Percentiles rank a stretch among this genome's conserved stretches.
Conservation (phyloP, 108 stramenopile species). For the Nitzschia inconspicua region DNA sequence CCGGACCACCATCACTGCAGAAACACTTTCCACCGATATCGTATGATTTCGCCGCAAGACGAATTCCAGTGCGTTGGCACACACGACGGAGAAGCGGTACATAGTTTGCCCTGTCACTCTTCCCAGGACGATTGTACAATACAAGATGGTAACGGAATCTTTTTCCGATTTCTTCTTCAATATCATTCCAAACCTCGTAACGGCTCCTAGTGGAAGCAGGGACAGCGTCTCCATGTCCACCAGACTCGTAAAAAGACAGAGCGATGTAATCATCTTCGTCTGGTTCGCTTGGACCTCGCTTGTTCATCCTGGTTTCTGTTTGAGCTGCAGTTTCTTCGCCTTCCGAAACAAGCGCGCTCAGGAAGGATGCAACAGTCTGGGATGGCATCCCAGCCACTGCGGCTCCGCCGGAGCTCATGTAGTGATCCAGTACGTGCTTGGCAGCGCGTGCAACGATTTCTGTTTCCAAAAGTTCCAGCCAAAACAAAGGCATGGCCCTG, state of each 20-base stretch:
- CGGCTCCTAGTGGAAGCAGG: slow-evolving; percentile 24
- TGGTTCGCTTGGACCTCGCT: slow-evolving; percentile 23
- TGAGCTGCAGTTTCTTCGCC: slow-evolving; percentile 82
- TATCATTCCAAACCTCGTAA: slow-evolving; percentile 69
- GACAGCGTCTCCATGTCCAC: slow-evolving; percentile 39
- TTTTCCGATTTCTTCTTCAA: slow-evolving; percentile 70
- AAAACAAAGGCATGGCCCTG: slow-evolving; percentile 79
- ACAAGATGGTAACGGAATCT: slow-evolving; percentile 68
- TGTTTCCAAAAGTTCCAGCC: slow-evolving; percentile 92
- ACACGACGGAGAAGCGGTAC: slow-evolving; percentile 80
- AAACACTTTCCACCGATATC: slow-evolving; percentile 67
- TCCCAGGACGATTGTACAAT: slow-evolving; percentile 51
- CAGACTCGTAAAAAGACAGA: slow-evolving; percentile 40
- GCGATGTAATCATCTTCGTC: slow-evolving; percentile 57
- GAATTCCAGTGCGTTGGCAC: slow-evolving; percentile 87
- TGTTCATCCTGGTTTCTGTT: slow-evolving; percentile 56
- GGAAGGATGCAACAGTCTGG: slow-evolving; percentile 76
- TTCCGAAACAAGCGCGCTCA: slow-evolving; percentile 81
- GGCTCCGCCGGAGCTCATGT: slow-evolving; percentile 57
- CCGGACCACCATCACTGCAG: slow-evolving; percentile 39
- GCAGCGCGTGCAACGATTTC: slow-evolving; percentile 96
- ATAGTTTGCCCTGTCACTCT: slow-evolving; percentile 41
- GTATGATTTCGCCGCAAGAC: slow-evolving; percentile 74
- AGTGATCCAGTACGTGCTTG: slow-evolving; percentile 83
- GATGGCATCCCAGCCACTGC: slow-evolving; percentile 56